Evolutionary conservation across 2,329 filamentous ascomycete species (phyloP).

Genomic region (Aureobasidium sp.): DNA sequence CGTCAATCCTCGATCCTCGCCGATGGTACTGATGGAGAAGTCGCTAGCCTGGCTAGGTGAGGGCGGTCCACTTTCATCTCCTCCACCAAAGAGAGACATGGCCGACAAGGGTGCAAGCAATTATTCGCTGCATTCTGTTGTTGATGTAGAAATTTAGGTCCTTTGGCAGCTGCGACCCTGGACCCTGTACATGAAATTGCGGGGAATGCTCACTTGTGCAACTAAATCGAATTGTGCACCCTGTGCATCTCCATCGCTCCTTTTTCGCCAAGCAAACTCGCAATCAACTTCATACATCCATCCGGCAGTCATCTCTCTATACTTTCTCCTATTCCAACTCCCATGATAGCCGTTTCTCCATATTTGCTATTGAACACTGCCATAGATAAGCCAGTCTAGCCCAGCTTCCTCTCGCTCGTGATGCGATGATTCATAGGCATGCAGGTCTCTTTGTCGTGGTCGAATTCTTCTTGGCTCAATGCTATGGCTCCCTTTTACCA

Average conservation of each 20-base stretch:
- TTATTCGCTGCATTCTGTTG: neutral
- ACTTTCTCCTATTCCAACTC: conserved; percentile 21
- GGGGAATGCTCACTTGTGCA: neutral
- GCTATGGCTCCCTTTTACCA: too few relatives aligned
- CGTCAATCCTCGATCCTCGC: neutral
- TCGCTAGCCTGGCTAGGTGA: conserved; percentile 10
- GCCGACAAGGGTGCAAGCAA: too few relatives aligned
- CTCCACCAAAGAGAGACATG: conserved; percentile 12
- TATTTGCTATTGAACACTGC: too few relatives aligned
- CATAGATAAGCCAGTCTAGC: too few relatives aligned
- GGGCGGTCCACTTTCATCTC: neutral
- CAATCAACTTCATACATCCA: neutral
- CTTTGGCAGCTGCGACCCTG: neutral
- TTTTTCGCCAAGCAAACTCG: neutral
- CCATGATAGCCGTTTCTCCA: too few relatives aligned
- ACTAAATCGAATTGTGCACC: neutral
- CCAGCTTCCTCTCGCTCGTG: too few relatives aligned
- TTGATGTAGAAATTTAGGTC: conserved; percentile 2
- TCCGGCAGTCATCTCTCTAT: too few relatives aligned
- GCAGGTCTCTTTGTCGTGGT: too few relatives aligned
- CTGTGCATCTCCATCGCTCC: neutral
- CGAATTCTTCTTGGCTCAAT: too few relatives aligned
- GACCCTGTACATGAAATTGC: neutral
- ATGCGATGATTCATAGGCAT: too few relatives aligned
- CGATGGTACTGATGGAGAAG: conserved; percentile 11